phyloP scores from a whole-genome alignment of 2,329 filamentous ascomycete species.

The Diplodia sapinea region DNA sequence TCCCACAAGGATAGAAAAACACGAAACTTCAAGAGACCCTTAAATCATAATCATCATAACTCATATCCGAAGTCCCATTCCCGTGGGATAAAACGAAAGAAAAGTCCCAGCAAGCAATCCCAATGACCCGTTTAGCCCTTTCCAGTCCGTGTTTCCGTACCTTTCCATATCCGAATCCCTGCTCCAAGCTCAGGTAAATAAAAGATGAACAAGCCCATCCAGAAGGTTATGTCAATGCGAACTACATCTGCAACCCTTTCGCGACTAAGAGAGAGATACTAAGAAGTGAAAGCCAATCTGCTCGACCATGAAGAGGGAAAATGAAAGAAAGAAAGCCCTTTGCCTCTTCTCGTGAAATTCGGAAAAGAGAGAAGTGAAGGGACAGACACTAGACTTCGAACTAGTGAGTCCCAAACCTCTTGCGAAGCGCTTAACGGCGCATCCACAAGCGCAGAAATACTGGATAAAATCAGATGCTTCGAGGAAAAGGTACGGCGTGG shows the following conservation, averaged over 20 bases:
- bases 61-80: conserved; percentile 12
- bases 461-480: neutral
- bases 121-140: conserved; percentile 1
- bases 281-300: conserved; percentile 9
- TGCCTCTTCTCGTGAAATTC: neutral
- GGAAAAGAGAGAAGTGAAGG: conserved; percentile 6
- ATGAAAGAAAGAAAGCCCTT: conserved; percentile 2
- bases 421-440: neutral
- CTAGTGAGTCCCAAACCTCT: neutral
- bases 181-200: neutral
- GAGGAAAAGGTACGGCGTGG: neutral
- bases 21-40: neutral
- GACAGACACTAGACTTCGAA: neutral
- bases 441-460: neutral
- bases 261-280: neutral
- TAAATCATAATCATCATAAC: conserved; percentile 21
- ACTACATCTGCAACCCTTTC: conserved; percentile 7
- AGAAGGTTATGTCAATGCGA: conserved; percentile 7
- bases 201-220: neutral
- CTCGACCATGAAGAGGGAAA: neutral
- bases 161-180: neutral
- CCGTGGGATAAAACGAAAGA: neutral
- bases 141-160: neutral
- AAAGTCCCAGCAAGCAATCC: neutral
- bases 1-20: neutral